Conservation (phyloP, 257 asterid genomes). For the Solanum bulbocastanum region DNA sequence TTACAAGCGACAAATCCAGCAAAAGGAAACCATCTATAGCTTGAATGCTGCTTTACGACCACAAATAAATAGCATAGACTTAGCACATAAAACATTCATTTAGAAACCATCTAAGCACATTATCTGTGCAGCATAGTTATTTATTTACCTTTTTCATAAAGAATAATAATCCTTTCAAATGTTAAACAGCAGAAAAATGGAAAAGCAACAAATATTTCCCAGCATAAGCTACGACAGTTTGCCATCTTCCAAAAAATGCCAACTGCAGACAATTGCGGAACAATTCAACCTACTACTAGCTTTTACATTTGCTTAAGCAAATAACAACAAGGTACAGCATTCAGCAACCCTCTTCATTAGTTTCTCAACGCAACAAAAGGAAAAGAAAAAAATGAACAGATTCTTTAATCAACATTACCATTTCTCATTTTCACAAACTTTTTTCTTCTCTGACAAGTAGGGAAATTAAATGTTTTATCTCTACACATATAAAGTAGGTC, state of each 20-base stretch:
- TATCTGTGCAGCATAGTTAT: background rate
- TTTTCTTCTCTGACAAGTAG: background rate
- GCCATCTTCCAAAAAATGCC: background rate
- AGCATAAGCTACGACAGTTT: background rate
- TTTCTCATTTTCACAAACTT: background rate
- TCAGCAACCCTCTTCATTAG: too few species aligned
- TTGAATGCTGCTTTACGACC: background rate
- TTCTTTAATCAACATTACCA: background rate
- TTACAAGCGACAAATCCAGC: background rate
- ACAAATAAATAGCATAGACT: background rate
- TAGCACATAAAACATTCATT: background rate
- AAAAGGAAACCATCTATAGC: background rate
- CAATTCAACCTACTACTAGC: background rate
- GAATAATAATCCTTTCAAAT: background rate
- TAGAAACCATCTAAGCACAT: background rate
- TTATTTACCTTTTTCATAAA: background rate
- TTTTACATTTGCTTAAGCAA: background rate
- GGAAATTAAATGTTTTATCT: background rate
- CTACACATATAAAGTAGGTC: background rate
- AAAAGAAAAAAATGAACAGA: background rate
- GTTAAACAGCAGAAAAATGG: background rate
- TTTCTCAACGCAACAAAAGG: too few species aligned
- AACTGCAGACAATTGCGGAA: background rate
- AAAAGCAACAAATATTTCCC: background rate
- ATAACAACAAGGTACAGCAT: background rate